Evolutionary conservation across 768 basidiomycete genomes (phyloP).

Genomic region (Agrocybe praecox): DNA sequence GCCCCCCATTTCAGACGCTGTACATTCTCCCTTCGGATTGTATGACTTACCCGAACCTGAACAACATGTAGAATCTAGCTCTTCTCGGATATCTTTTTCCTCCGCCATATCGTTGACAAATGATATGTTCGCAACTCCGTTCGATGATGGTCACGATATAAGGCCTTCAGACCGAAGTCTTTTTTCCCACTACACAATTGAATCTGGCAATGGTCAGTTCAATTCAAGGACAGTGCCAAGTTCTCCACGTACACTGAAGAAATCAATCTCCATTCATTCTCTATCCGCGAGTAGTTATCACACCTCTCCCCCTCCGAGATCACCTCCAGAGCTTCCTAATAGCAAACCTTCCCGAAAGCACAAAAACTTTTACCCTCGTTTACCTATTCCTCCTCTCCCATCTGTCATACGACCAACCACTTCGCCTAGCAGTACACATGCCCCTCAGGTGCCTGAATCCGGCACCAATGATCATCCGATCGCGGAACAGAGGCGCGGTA

Average conservation of each 20-base stretch:
- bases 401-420: conserved; percentile 35
- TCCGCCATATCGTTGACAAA: conserved; percentile 37
- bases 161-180: conserved; percentile 23
- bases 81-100: conserved; percentile 44
- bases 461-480: conserved; percentile 15
- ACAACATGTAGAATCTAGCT: conserved; percentile 30
- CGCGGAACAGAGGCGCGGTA: conserved; percentile 28
- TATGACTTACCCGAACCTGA: conserved; percentile 3
- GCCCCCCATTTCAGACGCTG: conserved; percentile 32
- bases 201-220: conserved; percentile 13
- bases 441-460: conserved; percentile 20
- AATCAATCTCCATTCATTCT: conserved; percentile 60
- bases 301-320: conserved; percentile 25
- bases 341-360: conserved; percentile 51
- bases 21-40: conserved; percentile 7
- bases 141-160: conserved; percentile 29
- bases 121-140: conserved; percentile 27
- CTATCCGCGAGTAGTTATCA: conserved; percentile 34
- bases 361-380: conserved; percentile 61
- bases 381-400: conserved; percentile 56
- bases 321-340: conserved; percentile 27
- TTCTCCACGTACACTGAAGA: conserved; percentile 45
- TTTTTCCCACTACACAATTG: conserved; percentile 18
- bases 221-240: conserved; percentile 19
- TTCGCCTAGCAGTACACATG: conserved; percentile 25